phyloP scores from a whole-genome alignment of 176 grass and related monocot genomes.

The Rhipidocladum racemiflorum region DNA sequence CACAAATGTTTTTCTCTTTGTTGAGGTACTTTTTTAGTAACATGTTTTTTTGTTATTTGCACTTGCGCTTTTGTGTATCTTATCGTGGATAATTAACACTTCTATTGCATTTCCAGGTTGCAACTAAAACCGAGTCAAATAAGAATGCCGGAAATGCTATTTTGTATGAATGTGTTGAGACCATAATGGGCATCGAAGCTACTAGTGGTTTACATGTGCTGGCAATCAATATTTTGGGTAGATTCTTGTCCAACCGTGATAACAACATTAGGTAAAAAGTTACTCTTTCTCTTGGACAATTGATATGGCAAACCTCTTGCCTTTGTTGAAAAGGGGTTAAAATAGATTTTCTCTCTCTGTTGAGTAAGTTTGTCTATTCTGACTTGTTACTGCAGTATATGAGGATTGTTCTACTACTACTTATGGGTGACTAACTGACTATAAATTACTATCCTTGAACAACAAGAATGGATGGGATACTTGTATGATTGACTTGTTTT shows the following conservation, averaged over 20 bases:
- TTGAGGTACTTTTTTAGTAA: neutral
- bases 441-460: slow-evolving; percentile 6
- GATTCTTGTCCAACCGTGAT: slow-evolving; percentile 98
- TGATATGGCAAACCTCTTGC: neutral
- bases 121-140: slow-evolving; percentile 93
- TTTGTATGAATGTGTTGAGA: slow-evolving; percentile 98
- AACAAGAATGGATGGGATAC: slow-evolving; percentile 2
- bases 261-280: slow-evolving; percentile 92
- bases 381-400: slow-evolving; percentile 2
- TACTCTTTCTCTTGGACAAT: slow-evolving; percentile 3
- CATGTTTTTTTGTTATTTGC: slow-evolving; percentile 4
- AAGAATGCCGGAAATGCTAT: slow-evolving; percentile 98
- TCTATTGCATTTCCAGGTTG: slow-evolving; percentile 66
- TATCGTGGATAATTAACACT: slow-evolving; percentile 15
- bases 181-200: slow-evolving; percentile 98
- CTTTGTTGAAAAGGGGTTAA: neutral
- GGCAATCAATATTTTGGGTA: slow-evolving; percentile 96
- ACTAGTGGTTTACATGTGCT: slow-evolving; percentile 87
- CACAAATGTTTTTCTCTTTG: neutral
- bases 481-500: slow-evolving; percentile 8
- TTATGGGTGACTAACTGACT: neutral
- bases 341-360: neutral
- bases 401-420: neutral
- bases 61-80: slow-evolving; percentile 3
- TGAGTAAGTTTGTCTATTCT: neutral